Evolutionary conservation across 306 rosid genomes (phyloP).

Genomic region (Sphenostylis stenocarpa): DNA sequence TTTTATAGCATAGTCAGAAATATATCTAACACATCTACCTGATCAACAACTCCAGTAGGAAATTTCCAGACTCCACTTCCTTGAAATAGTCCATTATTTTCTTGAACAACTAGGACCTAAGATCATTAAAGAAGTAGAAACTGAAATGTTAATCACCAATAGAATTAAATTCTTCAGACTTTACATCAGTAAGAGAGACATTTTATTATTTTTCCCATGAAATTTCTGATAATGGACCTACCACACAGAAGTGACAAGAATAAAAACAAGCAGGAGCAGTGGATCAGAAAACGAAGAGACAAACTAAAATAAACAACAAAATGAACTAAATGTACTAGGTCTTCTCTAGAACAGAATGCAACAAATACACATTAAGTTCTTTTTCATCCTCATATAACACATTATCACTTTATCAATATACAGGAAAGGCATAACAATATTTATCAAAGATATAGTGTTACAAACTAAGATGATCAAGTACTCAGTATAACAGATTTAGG

Average conservation of each 20-base stretch:
- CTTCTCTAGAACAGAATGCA: slow-evolving; percentile 1
- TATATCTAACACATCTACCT: slow-evolving; percentile 44
- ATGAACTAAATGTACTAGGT: not conserved
- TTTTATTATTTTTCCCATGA: not conserved
- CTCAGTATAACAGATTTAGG: too few relatives aligned
- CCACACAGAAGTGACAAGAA: slow-evolving; percentile 2
- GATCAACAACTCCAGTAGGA: slow-evolving; percentile 77
- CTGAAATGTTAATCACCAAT: not conserved
- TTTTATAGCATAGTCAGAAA: not conserved
- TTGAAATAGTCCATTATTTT: slow-evolving; percentile 51
- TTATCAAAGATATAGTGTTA: not conserved
- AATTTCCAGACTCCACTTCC: slow-evolving; percentile 71
- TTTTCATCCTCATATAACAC: not conserved
- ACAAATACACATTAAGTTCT: not conserved
- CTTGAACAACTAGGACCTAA: slow-evolving; percentile 77
- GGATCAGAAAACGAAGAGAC: not conserved
- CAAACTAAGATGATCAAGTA: too few relatives aligned
- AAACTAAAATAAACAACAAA: slow-evolving; percentile 6
- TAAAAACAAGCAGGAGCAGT: not conserved
- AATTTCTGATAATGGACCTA: not conserved
- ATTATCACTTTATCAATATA: slow-evolving; percentile 2
- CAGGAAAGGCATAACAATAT: not conserved
- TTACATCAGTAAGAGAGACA: not conserved
- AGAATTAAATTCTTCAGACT: not conserved
- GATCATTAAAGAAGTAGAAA: slow-evolving; percentile 1